A percentile compares a stretch with the other conserved stretches of the same genome.
phyloP scores from a whole-genome alignment of 345 rosid species.

The Eucalyptus virginea region DNA sequence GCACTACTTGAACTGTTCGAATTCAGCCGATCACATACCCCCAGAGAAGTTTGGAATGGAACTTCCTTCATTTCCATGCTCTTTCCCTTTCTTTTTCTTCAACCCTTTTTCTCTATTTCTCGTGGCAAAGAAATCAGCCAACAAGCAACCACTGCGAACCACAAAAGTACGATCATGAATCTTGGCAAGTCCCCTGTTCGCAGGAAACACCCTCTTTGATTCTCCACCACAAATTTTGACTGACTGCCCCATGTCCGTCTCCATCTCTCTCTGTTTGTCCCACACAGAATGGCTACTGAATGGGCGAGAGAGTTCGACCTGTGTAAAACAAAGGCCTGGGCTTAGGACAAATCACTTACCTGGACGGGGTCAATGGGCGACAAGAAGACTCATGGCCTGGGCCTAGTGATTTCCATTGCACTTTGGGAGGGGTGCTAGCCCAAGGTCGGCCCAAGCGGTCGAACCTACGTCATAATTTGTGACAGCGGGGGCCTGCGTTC shows the following conservation, averaged over 20 bases:
- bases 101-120: not conserved
- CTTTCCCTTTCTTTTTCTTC: not conserved
- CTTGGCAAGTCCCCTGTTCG: not conserved
- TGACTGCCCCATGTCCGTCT: too few relatives aligned
- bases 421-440: not conserved
- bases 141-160: not conserved
- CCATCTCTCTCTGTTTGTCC: not conserved
- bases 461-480: not conserved
- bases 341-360: accelerated
- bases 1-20: not conserved
- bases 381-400: not conserved
- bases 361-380: not conserved
- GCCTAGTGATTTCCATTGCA: constrained; percentile 6
- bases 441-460: not conserved
- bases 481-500: not conserved
- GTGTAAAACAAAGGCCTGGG: not conserved
- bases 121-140: not conserved
- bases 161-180: too few relatives aligned
- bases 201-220: not conserved
- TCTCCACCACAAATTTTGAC: not conserved
- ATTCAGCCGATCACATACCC: not conserved
- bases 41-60: too few relatives aligned
- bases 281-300: not conserved
- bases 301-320: not conserved
- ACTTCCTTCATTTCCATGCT: too few relatives aligned